A percentile compares a stretch with the other conserved stretches of the same genome.
Evolutionary conservation across 306 rosid species (phyloP).

Genomic region (Trifolium fragiferum): DNA sequence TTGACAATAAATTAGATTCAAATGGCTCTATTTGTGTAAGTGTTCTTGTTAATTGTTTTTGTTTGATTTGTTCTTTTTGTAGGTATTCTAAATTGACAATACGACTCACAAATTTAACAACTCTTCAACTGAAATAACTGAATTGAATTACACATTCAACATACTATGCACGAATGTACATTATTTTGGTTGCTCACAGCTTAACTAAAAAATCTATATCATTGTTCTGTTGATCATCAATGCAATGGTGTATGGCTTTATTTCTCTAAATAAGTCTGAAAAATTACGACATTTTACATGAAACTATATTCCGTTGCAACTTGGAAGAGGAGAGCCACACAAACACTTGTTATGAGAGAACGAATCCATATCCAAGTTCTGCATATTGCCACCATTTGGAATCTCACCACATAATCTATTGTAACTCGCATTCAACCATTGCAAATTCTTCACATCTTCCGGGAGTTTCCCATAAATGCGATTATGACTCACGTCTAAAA

Average conservation of each 20-base stretch:
- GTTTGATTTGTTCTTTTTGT: too few species aligned
- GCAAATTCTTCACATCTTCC: conserved; percentile 31
- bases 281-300: background rate
- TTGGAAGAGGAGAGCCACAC: conserved; percentile 60
- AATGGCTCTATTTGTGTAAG: too few species aligned
- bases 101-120: too few species aligned
- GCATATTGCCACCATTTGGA: conserved; percentile 54
- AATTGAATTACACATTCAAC: background rate
- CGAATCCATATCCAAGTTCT: background rate
- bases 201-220: too few species aligned
- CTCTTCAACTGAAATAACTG: background rate
- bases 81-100: too few species aligned
- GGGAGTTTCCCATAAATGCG: conserved; percentile 51
- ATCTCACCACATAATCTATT: conserved; percentile 61
- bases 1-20: too few species aligned
- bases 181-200: too few species aligned
- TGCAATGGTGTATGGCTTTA: too few species aligned
- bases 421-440: conserved; percentile 56
- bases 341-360: conserved; percentile 55
- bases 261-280: too few species aligned
- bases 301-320: conserved; percentile 38
- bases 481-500: conserved; percentile 54
- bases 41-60: too few species aligned
- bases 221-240: too few species aligned
- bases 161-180: background rate